A percentile compares a stretch with the other conserved stretches of the same genome.
Evolutionary conservation across 1,284 basidiomycete species (phyloP).

Genomic region (Trichosporon coremiiforme): DNA sequence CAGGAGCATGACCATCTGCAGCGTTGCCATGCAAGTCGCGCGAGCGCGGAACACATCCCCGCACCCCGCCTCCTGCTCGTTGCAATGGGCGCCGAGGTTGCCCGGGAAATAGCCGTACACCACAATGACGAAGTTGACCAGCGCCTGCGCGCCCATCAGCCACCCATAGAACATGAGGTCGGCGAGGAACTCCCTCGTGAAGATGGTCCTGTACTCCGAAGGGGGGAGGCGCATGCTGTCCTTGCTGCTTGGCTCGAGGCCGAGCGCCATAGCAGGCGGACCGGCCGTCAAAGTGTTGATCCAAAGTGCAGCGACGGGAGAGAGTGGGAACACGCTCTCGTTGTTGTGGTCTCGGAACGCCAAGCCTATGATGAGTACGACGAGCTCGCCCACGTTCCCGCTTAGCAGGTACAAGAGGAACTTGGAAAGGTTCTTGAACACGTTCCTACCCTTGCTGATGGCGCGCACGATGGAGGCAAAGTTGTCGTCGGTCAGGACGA

Average conservation of each 20-base stretch:
- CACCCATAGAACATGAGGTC: slow-evolving; percentile 68
- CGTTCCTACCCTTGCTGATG: slow-evolving; percentile 65
- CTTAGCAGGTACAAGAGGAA: slow-evolving; percentile 61
- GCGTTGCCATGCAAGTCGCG: slow-evolving; percentile 61
- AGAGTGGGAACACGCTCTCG: slow-evolving; percentile 69
- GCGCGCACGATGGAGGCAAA: slow-evolving; percentile 70
- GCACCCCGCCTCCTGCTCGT: slow-evolving; percentile 52
- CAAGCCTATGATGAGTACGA: slow-evolving; percentile 66
- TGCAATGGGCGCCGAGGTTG: slow-evolving; percentile 56
- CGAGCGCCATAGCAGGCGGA: slow-evolving; percentile 66
- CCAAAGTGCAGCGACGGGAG: slow-evolving; percentile 70
- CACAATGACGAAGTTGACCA: slow-evolving; percentile 63
- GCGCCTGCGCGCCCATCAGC: slow-evolving; percentile 63
- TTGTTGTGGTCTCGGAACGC: slow-evolving; percentile 65
- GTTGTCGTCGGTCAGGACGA: slow-evolving; percentile 72
- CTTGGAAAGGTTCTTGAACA: slow-evolving; percentile 59
- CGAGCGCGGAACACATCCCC: slow-evolving; percentile 62
- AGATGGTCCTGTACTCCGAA: slow-evolving; percentile 60
- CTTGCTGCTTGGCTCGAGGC: slow-evolving; percentile 62
- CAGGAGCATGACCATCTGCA: slow-evolving; percentile 61
- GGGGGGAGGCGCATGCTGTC: slow-evolving; percentile 66
- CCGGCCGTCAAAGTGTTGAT: slow-evolving; percentile 61
- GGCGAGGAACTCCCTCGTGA: slow-evolving; percentile 61
- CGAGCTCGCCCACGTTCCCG: slow-evolving; percentile 66
- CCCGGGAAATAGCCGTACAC: slow-evolving; percentile 59